Conservation (phyloP, 208 protist genomes). For the Trypanosoma melophagium region DNA sequence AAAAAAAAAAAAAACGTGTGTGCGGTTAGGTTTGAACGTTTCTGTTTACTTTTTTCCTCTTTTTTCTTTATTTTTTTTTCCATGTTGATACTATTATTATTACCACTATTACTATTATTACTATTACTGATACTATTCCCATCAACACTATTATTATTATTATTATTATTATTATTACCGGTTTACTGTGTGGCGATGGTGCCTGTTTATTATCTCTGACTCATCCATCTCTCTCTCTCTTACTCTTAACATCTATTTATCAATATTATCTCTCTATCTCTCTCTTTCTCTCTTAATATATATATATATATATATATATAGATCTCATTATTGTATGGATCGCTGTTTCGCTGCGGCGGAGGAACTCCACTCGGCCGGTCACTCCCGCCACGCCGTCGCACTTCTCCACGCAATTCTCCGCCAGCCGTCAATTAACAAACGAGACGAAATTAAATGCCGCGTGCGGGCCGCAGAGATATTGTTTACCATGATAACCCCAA, state of each 20-base stretch:
- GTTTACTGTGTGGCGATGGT: too few relatives aligned
- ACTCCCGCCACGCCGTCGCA: constrained; percentile 50
- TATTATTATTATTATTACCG: too few relatives aligned
- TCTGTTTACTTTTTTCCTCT: too few relatives aligned
- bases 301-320: not conserved
- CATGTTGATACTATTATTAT: not conserved
- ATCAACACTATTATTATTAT: too few relatives aligned
- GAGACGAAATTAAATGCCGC: constrained; percentile 45
- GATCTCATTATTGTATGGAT: constrained; percentile 9
- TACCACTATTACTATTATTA: not conserved
- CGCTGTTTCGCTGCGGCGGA: constrained; percentile 43
- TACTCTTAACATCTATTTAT: too few relatives aligned
- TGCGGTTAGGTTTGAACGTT: too few relatives aligned
- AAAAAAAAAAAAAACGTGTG: too few relatives aligned
- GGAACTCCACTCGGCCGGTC: constrained; percentile 38
- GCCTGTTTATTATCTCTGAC: not conserved
- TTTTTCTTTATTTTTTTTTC: not conserved
- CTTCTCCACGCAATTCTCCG: not conserved
- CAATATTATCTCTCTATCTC: too few relatives aligned
- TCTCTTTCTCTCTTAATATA: not conserved
- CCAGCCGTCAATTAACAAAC: constrained; percentile 36
- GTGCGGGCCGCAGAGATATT: constrained; percentile 57
- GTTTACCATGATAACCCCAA: constrained; percentile 1
- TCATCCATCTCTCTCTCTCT: not conserved
- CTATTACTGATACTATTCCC: too few relatives aligned